Base-by-base conservation (phyloP, 257 asterid genomes). In the Solanum megistacrolobum region DNA sequence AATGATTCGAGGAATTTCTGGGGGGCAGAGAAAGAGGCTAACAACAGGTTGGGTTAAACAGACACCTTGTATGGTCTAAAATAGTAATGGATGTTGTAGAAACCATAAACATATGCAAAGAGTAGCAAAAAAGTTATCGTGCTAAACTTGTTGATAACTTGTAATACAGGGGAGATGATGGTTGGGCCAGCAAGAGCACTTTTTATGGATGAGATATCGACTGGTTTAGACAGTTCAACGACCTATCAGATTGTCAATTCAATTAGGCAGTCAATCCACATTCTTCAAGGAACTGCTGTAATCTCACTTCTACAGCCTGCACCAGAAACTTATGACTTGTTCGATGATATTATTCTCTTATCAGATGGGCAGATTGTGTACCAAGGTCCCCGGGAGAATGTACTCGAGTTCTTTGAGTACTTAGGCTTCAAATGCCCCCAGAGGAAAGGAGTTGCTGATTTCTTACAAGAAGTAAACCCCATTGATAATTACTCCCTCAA, bases 141-240 rank as follows among this genome's bases (percentile, higher is more conserved):
- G 86, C 78, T 84, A 41, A 84, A 85, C 75, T 25, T 12, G 76
- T 35, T 16, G 82, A 86, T 39, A 14, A 75, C 60, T 25, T 78
- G 74, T 86, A 39, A 83, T 84, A 7, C 90, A 96, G 99, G 98
- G 78, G 99, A 96, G 88, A 94, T 96, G 98, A 66, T 96, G 90
- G 98, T 96, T 52, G 99, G 99, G 89, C 98, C 98, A 35, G 93
- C 98, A 83, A 91, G 96, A 91, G 98, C 95, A 6, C 91, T 96
- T 48, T 94, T 96, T 55, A 96, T 96, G 99, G 99, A 96, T 83
- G 99, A 96, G 93, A 95, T 96, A 91, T 96, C 99, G 4, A 96
- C 98, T 7, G 99, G 99, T 62, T 90, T 96, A 91, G 99, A 96
- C 58, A 94, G 98, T 84, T 96, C 99, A 25, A 96, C 99, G 10